Evolutionary conservation across 257 asterid species (phyloP).

Genomic region (Lavandula angustifolia): DNA sequence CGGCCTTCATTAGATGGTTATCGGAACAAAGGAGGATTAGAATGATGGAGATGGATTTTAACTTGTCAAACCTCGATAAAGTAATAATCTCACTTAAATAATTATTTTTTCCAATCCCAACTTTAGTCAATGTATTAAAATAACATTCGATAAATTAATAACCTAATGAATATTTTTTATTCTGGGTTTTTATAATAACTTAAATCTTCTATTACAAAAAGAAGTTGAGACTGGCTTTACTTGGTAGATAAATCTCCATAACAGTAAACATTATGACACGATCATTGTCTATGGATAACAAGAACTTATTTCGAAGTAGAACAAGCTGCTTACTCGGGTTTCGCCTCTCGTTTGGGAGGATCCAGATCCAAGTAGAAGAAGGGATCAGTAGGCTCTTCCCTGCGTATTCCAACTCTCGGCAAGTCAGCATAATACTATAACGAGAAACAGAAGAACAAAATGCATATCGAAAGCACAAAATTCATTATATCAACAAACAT

Average conservation of each 20-base stretch:
- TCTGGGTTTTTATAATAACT: too few species aligned
- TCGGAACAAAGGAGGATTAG: too few species aligned
- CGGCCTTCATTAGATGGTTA: too few species aligned
- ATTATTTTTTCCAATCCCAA: too few species aligned
- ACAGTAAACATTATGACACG: constrained; percentile 7
- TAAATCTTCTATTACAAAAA: too few species aligned
- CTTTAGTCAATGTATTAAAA: too few species aligned
- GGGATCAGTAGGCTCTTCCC: constrained; percentile 96
- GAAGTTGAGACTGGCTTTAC: too few species aligned
- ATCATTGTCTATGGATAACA: background rate
- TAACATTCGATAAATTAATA: too few species aligned
- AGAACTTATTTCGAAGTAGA: background rate
- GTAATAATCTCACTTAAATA: too few species aligned
- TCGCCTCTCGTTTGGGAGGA: constrained; percentile 70
- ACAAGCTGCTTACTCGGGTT: constrained; percentile 19
- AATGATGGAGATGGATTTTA: too few species aligned
- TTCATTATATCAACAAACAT: background rate
- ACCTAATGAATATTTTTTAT: too few species aligned
- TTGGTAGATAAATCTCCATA: constrained; percentile 7
- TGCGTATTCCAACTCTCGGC: constrained; percentile 44
- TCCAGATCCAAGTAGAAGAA: constrained; percentile 83
- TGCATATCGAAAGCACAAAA: background rate
- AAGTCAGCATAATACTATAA: background rate
- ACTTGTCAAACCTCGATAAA: too few species aligned
- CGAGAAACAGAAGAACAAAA: background rate